These are phyloP conservation scores for Fusarium austroafricanum DNA, from an alignment of 2,329 filamentous ascomycete genomes.

Conservation along the genomic window DNA sequence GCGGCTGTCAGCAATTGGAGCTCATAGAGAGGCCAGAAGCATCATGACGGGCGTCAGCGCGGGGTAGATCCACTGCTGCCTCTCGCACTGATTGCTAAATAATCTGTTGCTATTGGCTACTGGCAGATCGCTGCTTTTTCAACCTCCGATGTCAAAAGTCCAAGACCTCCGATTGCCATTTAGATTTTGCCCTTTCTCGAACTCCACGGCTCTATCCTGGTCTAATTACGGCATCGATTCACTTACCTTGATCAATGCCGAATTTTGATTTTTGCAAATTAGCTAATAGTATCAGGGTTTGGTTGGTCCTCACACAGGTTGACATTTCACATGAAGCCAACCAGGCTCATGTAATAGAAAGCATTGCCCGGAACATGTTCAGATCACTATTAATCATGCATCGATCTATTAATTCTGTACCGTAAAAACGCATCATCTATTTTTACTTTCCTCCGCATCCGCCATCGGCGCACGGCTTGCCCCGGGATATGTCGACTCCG, in stretches of 20 bases:
- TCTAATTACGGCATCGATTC: conserved; percentile 34
- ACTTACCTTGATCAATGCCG: conserved; percentile 2
- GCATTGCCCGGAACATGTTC: no score
- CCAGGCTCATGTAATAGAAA: background rate
- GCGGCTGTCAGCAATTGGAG: conserved; percentile 43
- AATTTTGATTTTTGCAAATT: conserved; percentile 4
- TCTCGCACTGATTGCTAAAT: conserved; percentile 49
- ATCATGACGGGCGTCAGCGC: conserved; percentile 40
- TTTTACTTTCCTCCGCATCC: conserved; percentile 32
- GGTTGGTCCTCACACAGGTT: background rate
- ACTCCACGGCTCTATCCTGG: conserved; percentile 23
- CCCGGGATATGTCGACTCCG: conserved; percentile 28
- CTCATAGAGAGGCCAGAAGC: conserved; percentile 38
- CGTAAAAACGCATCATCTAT: conserved; percentile 13
- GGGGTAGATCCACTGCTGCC: conserved; percentile 44
- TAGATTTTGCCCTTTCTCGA: conserved; percentile 1
- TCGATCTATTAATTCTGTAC: background rate
- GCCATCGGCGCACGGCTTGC: conserved; percentile 33
- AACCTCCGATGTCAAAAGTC: conserved; percentile 43
- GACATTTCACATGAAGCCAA: background rate
- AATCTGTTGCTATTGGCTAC: conserved; percentile 38
- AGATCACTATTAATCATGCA: background rate
- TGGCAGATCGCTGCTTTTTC: conserved; percentile 38
- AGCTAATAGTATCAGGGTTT: background rate
- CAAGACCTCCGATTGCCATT: conserved; percentile 23